Evolutionary conservation across 140 eudicot species (phyloP).

Genomic region (Oenanthe javanica): DNA sequence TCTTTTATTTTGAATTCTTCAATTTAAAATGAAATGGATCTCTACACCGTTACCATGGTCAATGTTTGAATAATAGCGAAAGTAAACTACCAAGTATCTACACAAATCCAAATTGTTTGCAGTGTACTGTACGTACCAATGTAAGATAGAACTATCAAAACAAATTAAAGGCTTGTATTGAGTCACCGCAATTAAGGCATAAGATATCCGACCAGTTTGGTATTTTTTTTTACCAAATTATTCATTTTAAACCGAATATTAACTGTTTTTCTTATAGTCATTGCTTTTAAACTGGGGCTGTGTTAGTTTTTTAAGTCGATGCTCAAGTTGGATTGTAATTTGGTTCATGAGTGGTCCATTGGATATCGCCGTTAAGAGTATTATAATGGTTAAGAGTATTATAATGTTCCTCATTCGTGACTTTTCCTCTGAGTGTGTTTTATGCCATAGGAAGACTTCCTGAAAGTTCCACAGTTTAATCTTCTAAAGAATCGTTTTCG

Average conservation of each 20-base stretch:
- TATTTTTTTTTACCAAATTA: too few relatives aligned
- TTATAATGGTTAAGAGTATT: too few relatives aligned
- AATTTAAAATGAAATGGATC: neutral
- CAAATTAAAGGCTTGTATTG: neutral
- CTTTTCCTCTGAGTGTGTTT: neutral
- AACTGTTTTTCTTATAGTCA: too few relatives aligned
- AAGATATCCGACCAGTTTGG: neutral
- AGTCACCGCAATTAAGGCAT: neutral
- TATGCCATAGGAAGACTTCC: neutral
- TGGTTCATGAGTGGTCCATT: neutral
- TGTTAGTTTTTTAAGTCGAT: neutral
- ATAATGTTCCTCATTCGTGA: neutral
- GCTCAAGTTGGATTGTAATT: neutral
- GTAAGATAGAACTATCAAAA: too few relatives aligned
- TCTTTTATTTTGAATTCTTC: neutral
- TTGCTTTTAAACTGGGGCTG: neutral
- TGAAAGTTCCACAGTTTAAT: neutral
- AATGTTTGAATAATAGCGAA: neutral
- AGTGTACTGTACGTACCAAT: neutral
- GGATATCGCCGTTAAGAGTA: neutral
- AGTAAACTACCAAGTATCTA: neutral
- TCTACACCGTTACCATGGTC: neutral
- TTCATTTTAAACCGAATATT: too few relatives aligned
- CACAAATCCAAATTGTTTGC: neutral
- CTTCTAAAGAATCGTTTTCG: too few relatives aligned